Evolutionary conservation across 495 filamentous ascomycete genomes (phyloP).

Genomic region (Neurospora discreta): DNA sequence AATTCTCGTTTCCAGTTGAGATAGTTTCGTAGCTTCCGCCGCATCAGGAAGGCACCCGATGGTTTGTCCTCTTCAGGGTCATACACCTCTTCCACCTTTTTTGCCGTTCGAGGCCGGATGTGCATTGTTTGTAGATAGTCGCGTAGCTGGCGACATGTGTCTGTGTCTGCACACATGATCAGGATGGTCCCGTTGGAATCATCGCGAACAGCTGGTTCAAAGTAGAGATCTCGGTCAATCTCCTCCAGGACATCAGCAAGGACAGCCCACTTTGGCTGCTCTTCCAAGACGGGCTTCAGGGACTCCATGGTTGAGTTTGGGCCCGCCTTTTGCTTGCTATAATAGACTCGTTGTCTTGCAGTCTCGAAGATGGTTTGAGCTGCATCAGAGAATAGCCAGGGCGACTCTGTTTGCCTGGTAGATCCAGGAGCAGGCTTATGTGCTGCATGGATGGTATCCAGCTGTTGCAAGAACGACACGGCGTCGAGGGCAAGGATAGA

Average conservation of each 20-base stretch:
- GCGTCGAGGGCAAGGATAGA: slow-evolving; percentile 78
- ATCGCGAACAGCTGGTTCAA: slow-evolving; percentile 62
- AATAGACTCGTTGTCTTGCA: slow-evolving; percentile 82
- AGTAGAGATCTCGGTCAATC: slow-evolving; percentile 83
- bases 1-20: slow-evolving; percentile 88
- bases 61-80: slow-evolving; percentile 44
- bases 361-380: slow-evolving; percentile 90
- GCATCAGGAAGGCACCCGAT: slow-evolving; percentile 80
- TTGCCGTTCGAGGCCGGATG: slow-evolving; percentile 44
- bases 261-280: slow-evolving; percentile 86
- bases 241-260: slow-evolving; percentile 82
- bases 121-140: slow-evolving; percentile 91
- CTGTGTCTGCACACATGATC: slow-evolving; percentile 89
- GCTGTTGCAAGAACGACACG: slow-evolving; percentile 82
- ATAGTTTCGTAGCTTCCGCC: slow-evolving; percentile 75
- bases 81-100: slow-evolving; percentile 25
- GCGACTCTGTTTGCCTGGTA: slow-evolving; percentile 78
- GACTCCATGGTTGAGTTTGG: slow-evolving; percentile 42
- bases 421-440: slow-evolving; percentile 82
- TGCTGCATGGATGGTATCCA: slow-evolving; percentile 87
- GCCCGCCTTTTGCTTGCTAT: slow-evolving; percentile 32
- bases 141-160: slow-evolving; percentile 77
- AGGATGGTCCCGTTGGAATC: slow-evolving; percentile 84
- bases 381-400: slow-evolving; percentile 93
- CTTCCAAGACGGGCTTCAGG: slow-evolving; percentile 83